Evolutionary conservation across 129 eudicot genomes (phyloP).

Genomic region (Scalesia atractyloides): DNA sequence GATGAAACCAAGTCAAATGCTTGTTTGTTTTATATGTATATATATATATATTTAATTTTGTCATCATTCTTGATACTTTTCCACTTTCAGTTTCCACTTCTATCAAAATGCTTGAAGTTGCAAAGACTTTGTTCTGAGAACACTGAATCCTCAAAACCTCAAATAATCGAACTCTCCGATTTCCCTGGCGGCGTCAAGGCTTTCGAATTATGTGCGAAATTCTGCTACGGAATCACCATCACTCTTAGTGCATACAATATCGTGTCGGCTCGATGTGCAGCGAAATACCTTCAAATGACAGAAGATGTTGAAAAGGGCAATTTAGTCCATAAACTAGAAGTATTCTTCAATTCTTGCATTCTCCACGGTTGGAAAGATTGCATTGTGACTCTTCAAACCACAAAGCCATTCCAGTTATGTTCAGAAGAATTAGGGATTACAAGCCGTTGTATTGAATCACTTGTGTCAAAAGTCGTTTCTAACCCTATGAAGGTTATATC

Average conservation of each 20-base stretch:
- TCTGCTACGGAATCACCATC: slow-evolving; percentile 85
- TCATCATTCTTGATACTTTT: background rate
- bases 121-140: slow-evolving; percentile 62
- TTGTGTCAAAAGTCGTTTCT: slow-evolving; percentile 57
- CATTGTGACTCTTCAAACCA: slow-evolving; percentile 62
- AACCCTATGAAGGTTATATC: slow-evolving; percentile 61
- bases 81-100: slow-evolving; percentile 73
- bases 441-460: slow-evolving; percentile 65
- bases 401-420: slow-evolving; percentile 52
- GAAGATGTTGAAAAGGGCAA: slow-evolving; percentile 88
- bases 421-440: slow-evolving; percentile 85
- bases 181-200: slow-evolving; percentile 83
- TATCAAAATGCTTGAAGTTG: slow-evolving; percentile 67
- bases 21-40: too few relatives aligned
- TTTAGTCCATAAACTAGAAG: slow-evolving; percentile 63
- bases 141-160: slow-evolving; percentile 56
- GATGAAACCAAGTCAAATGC: background rate
- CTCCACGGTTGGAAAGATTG: slow-evolving; percentile 92
- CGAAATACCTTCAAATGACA: slow-evolving; percentile 83
- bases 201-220: slow-evolving; percentile 82
- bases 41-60: too few relatives aligned
- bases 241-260: slow-evolving; percentile 78
- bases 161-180: slow-evolving; percentile 66
- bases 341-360: slow-evolving; percentile 72
- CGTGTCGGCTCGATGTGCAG: slow-evolving; percentile 66